Percentiles rank a stretch among this genome's conserved stretches.
Conservation (phyloP, 2,329 filamentous ascomycete genomes). For the Colletotrichum phormii region DNA sequence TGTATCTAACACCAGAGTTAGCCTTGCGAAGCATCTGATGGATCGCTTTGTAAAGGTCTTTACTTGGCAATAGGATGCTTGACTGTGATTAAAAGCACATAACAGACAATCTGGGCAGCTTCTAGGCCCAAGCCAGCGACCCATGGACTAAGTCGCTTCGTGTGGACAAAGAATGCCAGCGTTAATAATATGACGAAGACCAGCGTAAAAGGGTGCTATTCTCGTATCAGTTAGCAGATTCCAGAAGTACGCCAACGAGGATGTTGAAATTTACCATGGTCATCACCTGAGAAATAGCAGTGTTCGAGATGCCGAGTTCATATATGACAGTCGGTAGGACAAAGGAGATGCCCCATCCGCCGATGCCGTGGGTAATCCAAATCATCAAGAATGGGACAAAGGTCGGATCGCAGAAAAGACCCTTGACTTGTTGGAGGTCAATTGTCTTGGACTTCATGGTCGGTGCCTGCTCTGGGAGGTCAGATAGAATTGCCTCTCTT, state of each 20-base stretch:
- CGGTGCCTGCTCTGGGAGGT: constrained; percentile 41
- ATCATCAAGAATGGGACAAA: constrained; percentile 42
- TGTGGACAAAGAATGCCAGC: constrained; percentile 40
- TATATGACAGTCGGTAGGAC: constrained; percentile 44
- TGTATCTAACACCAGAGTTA: constrained; percentile 32
- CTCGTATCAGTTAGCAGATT: neutral
- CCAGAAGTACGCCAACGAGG: accelerated
- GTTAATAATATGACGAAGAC: constrained; percentile 43
- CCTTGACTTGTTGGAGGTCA: constrained; percentile 38
- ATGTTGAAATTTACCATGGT: constrained; percentile 38
- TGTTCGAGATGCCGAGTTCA: constrained; percentile 43
- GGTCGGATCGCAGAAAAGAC: constrained; percentile 38
- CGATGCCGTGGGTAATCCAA: constrained; percentile 44
- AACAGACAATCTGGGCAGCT: constrained; percentile 49
- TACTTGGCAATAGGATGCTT: constrained; percentile 46
- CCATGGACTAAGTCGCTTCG: constrained; percentile 40
- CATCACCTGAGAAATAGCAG: constrained; percentile 44
- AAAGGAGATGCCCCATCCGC: constrained; percentile 44
- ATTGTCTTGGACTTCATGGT: constrained; percentile 40
- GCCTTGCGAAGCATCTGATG: neutral
- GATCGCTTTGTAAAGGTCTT: too few species aligned
- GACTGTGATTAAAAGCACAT: constrained; percentile 52
- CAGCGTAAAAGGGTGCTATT: constrained; percentile 38
- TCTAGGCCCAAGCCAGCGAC: constrained; percentile 44
- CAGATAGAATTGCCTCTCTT: constrained; percentile 36